Evolutionary conservation across 2,329 filamentous ascomycete species (phyloP), one percentile per base, ranked within the genome.

Genomic region (Ambrosiella cleistominuta): DNA sequence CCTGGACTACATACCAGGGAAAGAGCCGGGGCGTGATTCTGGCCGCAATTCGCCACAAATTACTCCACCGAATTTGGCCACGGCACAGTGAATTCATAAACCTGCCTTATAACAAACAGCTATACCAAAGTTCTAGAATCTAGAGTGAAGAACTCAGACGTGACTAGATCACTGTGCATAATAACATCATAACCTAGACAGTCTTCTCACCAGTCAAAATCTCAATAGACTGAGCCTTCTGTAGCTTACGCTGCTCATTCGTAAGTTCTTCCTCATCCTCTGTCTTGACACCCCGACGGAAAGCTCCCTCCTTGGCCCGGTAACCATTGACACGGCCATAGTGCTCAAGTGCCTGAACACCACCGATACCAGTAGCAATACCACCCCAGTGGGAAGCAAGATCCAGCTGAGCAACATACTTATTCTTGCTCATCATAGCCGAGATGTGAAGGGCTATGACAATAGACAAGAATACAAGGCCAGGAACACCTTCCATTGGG

Each of bases 341-440:
- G 17, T 58, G 19, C 58, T 69, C 65, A 17, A 72, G 61, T 12
- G 71, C 57, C 50, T 70, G 67, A 13, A 68, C 68, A 15, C 74
- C 73, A 11, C 69, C 44, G 0, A 75, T 65, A 8, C 78, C 79
- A 3, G 71, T 69, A 15, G 71, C 61, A 62, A 81, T 72, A 45
- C 78, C 77, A 7, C 69, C 72, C 61, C 81, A 61, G 62, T 81
- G 78, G 38, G 77, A 77, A 51, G 73, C 71, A 13, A 80, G 65
- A 59, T 81, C 78, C 13, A 80, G 65, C 59, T 82, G 78, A 39
- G 77, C 66, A 54, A 67, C 70, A 57, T 71, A 66, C 61, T 68
- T 69, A 37, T 64, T 67, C 59, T 69, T 68, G 57, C 71, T 73
- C 51, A 75, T 70, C 61, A 76, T 64, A 7, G 68, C 73, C 15